Evolutionary conservation across 2,329 filamentous ascomycete genomes (phyloP), one percentile per base, ranked within the genome.

Genomic region (Aspergillus sp.): DNA sequence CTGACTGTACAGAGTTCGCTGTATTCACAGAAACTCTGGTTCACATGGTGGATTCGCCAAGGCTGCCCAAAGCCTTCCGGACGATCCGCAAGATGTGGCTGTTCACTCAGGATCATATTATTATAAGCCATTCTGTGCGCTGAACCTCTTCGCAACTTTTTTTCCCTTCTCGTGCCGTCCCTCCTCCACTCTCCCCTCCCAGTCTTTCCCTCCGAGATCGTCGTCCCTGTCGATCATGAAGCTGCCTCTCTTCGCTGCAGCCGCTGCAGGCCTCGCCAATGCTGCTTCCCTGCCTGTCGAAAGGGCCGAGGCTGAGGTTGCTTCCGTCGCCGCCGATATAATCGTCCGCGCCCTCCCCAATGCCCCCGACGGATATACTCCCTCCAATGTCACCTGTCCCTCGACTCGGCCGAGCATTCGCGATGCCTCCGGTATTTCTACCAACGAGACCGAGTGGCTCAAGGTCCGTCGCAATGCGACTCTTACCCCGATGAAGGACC

Each of bases 381-480:
- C 93, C 0, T 78, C 82, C 36, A 72, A 78, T 5, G 88, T 91
- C 45, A 75, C 84, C 63, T 97, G 93, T 70, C 92, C 92, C 4
- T 78, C 81, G 6, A 80, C 80, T n/a, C 83, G 86, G 48, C 92
- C 93, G 1, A 82, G 80, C 1, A 85, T 96, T 57, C 87, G 92
- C 66, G 74, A 75, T 38, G 91, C 90, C 49, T 76, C 77, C 25
- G 70, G 71, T 0, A 78, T 97, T 9, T 94, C 91, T 3, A 68
- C 80, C 15, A 81, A 89, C 58, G 94, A 97, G 79, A 83, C 81
- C 41, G 79, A 84, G 71, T 97, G 93, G 92, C 81, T 97, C 13
- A 72, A 85, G 54, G 82, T 81, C 62, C 86, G 94, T 60, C 85
- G 92, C 64, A 85, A 86, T 62, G 88, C 89, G 65, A 96, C 92